phyloP scores from a whole-genome alignment of 1,284 basidiomycete genomes.

The Earliella scabrosa region DNA sequence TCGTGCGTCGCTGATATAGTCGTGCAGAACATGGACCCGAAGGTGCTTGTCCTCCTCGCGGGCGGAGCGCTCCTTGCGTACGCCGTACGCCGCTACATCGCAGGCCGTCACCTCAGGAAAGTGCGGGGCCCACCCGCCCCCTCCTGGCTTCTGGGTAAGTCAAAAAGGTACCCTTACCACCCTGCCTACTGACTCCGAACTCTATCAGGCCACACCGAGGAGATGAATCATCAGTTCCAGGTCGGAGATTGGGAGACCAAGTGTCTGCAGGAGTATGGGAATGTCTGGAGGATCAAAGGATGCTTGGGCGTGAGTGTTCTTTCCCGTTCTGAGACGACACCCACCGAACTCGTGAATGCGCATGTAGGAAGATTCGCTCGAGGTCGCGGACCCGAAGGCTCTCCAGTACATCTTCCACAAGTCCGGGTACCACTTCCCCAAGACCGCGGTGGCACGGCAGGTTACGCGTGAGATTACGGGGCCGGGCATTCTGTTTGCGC shows the following conservation, averaged over 20 bases:
- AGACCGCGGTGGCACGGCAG: constrained; percentile 30
- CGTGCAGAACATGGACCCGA: constrained; percentile 7
- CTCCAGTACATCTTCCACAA: constrained; percentile 43
- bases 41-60: constrained; percentile 4
- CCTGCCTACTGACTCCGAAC: too few relatives aligned
- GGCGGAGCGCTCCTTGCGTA: constrained; percentile 13
- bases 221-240: constrained; percentile 31
- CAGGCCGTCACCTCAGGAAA: constrained; percentile 14
- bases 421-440: constrained; percentile 41
- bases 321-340: too few relatives aligned
- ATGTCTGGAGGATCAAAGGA: constrained; percentile 31
- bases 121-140: constrained; percentile 26
- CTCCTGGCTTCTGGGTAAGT: constrained; percentile 25
- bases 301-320: constrained; percentile 34
- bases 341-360: too few relatives aligned
- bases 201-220: constrained; percentile 30
- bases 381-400: constrained; percentile 42
- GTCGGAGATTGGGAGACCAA: constrained; percentile 36
- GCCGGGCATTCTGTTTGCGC: constrained; percentile 36
- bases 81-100: constrained; percentile 13
- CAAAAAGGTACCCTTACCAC: too few relatives aligned
- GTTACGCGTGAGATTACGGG: constrained; percentile 34
- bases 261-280: constrained; percentile 38
- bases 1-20: too few relatives aligned
- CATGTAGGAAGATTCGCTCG: constrained; percentile 28